Evolutionary conservation across 371 early-diverging fungal species (phyloP), one percentile per base, ranked within the genome.

Genomic region (Parasitella parasitica): DNA sequence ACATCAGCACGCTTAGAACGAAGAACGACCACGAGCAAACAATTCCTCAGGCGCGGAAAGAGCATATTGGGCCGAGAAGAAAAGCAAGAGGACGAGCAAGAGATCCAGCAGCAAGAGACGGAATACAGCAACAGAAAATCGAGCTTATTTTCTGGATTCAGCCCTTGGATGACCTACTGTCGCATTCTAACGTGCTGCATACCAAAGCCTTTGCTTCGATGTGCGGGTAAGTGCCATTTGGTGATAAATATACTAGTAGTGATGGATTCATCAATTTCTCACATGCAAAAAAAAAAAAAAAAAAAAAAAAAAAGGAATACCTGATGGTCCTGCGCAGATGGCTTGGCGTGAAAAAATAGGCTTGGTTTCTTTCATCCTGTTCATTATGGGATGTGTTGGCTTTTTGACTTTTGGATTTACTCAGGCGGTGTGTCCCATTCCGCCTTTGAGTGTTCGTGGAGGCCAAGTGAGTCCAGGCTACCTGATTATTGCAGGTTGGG

Each of bases 261-360:
- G 41, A 18, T 7, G 5, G n/a, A n/a, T n/a, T n/a, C n/a, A n/a
- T n/a, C n/a, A n/a, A n/a, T n/a, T n/a, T n/a, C n/a, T n/a, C n/a
- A n/a, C n/a, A n/a, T n/a, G n/a, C n/a, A n/a, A n/a, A n/a, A n/a
- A n/a, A n/a, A n/a, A n/a, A n/a, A n/a, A n/a, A n/a, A n/a, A n/a
- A 18, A 36, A 13, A 36, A 36, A 8, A 36, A 24, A 22, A 51
- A 26, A 55, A 81, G 85, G 85, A 55, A 78, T 79, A 13, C 61
- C 68, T 22, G 66, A 71, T 43, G 66, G 70, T 1, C 81, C 72
- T 43, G 75, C 85, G 38, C 91, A 86, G 64, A 87, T 86, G 46
- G 96, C 80, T 38, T 94, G 94, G 94, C 78, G 94, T 32, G 94
- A 94, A 73, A 95, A 94, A 62, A 81, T 91, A 3, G 89, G 93